Conservation (phyloP, 2,329 filamentous ascomycete species). For the Fusarium sarcochroum region DNA sequence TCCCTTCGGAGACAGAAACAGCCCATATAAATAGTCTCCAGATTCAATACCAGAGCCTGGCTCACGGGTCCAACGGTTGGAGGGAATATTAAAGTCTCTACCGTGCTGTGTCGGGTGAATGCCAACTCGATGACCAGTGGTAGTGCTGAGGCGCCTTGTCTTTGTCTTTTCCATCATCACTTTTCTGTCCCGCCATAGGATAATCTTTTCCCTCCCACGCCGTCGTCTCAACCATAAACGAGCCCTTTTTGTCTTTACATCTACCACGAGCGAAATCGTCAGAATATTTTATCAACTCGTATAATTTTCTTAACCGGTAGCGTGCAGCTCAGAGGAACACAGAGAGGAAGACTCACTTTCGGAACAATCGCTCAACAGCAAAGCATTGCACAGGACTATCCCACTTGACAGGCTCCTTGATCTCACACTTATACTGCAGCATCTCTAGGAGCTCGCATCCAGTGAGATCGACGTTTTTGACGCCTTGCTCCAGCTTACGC, state of each 20-base stretch:
- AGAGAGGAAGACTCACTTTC: constrained; percentile 63
- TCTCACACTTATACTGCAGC: constrained; percentile 72
- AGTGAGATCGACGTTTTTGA: constrained; percentile 63
- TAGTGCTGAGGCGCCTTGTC: constrained; percentile 43
- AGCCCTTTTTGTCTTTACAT: constrained; percentile 69
- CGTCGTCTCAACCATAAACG: constrained; percentile 74
- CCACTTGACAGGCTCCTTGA: constrained; percentile 61
- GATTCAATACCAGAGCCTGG: neutral
- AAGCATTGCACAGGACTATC: constrained; percentile 68
- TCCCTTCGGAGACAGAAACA: neutral
- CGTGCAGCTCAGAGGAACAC: neutral
- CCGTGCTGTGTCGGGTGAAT: constrained; percentile 50
- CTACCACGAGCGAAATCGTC: constrained; percentile 57
- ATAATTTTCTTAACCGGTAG: neutral
- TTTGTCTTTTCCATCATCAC: constrained; percentile 32
- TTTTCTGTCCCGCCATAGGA: constrained; percentile 17
- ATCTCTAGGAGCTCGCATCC: constrained; percentile 70
- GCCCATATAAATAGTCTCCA: neutral
- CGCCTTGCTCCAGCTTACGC: constrained; percentile 63
- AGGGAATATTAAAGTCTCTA: constrained; percentile 11
- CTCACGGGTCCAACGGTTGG: neutral
- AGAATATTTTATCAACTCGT: neutral
- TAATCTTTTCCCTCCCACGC: constrained; percentile 67
- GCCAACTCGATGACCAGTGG: constrained; percentile 55
- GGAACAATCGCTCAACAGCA: constrained; percentile 71